Conservation (phyloP, 2,329 filamentous ascomycete genomes). For the Pseudopyrenochaeta lycopersici region DNA sequence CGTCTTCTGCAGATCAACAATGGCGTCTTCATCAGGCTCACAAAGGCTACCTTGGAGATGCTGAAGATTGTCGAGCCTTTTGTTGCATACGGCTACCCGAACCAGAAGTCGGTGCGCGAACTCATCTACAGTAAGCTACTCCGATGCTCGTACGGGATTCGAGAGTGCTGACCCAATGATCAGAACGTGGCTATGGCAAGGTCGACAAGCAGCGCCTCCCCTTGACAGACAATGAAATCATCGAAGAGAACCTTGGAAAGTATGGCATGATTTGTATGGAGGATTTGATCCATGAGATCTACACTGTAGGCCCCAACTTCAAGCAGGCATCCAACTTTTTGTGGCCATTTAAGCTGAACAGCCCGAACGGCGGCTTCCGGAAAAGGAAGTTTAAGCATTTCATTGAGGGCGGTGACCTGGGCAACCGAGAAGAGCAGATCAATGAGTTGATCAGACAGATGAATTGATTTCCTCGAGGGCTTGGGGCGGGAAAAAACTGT, state of each 20-base stretch:
- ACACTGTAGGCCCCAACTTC: slow-evolving; percentile 95
- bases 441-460: slow-evolving; percentile 96
- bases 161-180: slow-evolving; percentile 14
- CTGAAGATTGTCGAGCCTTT: slow-evolving; percentile 98
- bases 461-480: slow-evolving; percentile 74
- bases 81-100: slow-evolving; percentile 99
- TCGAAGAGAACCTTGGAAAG: slow-evolving; percentile 96
- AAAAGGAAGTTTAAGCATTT: slow-evolving; percentile 99
- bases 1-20: slow-evolving; percentile 99
- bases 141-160: slow-evolving; percentile 55
- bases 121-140: slow-evolving; percentile 98
- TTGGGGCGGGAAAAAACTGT: slow-evolving; percentile 19
- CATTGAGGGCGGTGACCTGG: slow-evolving; percentile 97
- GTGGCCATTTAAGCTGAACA: slow-evolving; percentile 99
- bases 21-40: slow-evolving; percentile 96
- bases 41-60: slow-evolving; percentile 98
- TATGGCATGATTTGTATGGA: slow-evolving; percentile 98
- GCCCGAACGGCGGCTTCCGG: slow-evolving; percentile 96
- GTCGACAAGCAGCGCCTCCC: slow-evolving; percentile 97
- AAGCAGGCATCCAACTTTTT: slow-evolving; percentile 99
- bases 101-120: slow-evolving; percentile 98
- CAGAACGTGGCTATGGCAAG: slow-evolving; percentile 91
- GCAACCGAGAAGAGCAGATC: slow-evolving; percentile 99
- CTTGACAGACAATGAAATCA: slow-evolving; percentile 96
- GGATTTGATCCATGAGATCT: slow-evolving; percentile 98